Conservation (phyloP, 129 eudicot genomes). For the Centaurea solstitialis region DNA sequence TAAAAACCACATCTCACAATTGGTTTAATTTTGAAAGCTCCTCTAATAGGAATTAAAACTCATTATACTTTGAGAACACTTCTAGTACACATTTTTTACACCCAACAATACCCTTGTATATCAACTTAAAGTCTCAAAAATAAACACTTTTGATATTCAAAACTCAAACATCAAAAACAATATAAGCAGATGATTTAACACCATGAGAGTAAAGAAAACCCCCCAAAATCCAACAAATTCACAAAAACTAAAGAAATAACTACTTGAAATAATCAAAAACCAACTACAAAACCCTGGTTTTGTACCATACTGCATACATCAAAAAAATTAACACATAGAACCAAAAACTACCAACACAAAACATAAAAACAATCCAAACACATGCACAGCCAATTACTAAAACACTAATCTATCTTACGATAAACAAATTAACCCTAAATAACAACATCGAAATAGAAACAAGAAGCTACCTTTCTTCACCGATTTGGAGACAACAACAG, state of each 20-base stretch:
- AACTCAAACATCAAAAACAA: background rate
- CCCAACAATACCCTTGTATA: background rate
- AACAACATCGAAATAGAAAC: background rate
- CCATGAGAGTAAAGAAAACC: background rate
- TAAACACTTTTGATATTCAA: background rate
- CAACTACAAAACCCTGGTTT: background rate
- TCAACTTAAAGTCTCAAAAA: background rate
- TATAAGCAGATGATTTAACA: background rate
- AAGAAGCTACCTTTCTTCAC: constrained; percentile 23
- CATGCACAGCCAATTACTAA: background rate
- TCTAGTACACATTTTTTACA: background rate
- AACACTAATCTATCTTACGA: background rate
- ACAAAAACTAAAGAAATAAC: background rate
- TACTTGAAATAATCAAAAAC: background rate
- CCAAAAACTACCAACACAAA: background rate
- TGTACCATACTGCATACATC: background rate
- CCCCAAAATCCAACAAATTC: background rate
- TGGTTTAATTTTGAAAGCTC: background rate
- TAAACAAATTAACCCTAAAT: background rate
- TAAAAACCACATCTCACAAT: background rate
- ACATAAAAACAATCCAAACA: background rate
- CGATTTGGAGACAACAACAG: constrained; percentile 19
- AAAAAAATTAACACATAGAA: background rate
- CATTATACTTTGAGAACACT: background rate
- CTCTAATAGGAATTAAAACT: background rate